These are phyloP conservation scores for Pseudoneurospora amorphoporcata DNA, from an alignment of 495 filamentous ascomycete genomes.

Conservation along the genomic window DNA sequence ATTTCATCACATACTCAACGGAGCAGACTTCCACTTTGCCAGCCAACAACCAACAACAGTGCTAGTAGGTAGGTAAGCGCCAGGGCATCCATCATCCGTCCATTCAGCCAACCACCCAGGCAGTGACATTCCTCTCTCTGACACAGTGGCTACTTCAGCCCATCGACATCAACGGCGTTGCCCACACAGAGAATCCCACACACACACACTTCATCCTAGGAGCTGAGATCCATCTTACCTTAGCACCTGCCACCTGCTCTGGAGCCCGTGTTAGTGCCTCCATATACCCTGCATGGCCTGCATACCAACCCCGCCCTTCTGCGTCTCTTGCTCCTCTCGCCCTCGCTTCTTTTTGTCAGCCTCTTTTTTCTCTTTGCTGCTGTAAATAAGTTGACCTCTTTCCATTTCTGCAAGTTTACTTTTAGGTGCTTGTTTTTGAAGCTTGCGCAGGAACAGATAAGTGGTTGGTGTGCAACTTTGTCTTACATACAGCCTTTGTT, in stretches of 20 bases:
- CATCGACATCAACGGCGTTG: not conserved
- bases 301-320: not conserved
- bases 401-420: not conserved
- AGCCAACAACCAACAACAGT: not conserved
- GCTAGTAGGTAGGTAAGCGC: not conserved
- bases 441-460: not conserved
- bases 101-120: not conserved
- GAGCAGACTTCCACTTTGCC: not conserved
- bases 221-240: not conserved
- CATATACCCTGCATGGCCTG: not conserved
- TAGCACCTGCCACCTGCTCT: not conserved
- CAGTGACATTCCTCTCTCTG: not conserved
- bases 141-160: not conserved
- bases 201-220: not conserved
- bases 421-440: not conserved
- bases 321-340: not conserved
- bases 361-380: not conserved
- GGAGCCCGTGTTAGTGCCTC: not conserved
- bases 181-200: no score
- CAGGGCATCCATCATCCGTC: not conserved
- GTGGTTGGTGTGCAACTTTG: not conserved
- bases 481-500: not conserved
- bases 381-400: not conserved
- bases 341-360: not conserved
- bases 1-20: not conserved